These are phyloP conservation scores for Misopates orontium DNA, from an alignment of 257 asterid species.

Conservation along the genomic window DNA sequence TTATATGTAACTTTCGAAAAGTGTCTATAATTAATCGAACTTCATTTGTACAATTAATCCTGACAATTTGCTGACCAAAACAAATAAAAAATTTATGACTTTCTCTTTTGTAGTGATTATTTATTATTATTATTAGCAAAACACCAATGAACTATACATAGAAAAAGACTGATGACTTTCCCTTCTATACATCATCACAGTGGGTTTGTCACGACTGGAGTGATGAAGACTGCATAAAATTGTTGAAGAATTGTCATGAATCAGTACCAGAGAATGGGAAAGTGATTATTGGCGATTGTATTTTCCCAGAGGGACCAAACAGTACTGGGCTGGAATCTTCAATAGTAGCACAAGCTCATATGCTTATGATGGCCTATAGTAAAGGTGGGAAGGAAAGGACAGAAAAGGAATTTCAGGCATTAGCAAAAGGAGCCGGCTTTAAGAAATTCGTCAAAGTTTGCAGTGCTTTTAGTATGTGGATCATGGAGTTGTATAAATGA, in stretches of 20 bases:
- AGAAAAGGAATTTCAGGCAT: conserved; percentile 33
- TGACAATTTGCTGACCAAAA: no score
- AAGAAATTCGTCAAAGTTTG: conserved; percentile 34
- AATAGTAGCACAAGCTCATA: no score
- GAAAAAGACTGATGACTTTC: no score
- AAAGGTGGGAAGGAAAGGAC: not conserved
- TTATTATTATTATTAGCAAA: no score
- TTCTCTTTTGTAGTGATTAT: no score
- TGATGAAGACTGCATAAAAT: not conserved
- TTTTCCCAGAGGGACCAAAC: not conserved
- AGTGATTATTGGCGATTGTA: not conserved
- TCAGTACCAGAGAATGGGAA: conserved; percentile 9
- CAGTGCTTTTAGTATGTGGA: conserved; percentile 45
- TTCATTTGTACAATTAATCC: no score
- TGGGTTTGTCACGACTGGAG: not conserved
- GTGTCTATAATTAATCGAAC: no score
- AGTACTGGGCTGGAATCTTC: not conserved
- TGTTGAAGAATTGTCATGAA: conserved; percentile 2
- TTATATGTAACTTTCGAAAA: no score
- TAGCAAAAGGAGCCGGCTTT: conserved; percentile 53
- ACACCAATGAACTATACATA: no score
- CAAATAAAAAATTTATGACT: no score
- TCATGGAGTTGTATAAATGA: not conserved
- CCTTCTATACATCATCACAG: no score
- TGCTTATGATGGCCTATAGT: not conserved